Base-by-base conservation (phyloP, 2,329 filamentous ascomycete genomes). In the Coniochaeta hoffmannii region DNA sequence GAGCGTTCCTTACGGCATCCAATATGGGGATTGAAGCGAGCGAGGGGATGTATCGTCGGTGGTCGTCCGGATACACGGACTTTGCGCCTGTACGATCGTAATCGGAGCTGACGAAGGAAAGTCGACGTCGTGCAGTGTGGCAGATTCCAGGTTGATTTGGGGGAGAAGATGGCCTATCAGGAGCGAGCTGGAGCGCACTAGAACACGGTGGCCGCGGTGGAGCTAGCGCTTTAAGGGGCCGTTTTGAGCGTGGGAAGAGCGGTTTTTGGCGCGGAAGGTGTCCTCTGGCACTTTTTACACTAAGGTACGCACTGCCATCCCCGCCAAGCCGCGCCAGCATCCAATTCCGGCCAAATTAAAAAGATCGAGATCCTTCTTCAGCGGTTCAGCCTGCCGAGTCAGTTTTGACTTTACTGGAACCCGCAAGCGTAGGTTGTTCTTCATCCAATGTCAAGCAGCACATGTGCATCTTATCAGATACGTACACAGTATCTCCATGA, bases 41-140 rank as follows among this genome's bases (percentile, higher is more conserved):
- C 30, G 49, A 34, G 32, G 22, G 49, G 49, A 50, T 28, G 31
- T 4, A 28, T 17, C 3, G 31, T 4, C 15, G 19, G 49, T 51
- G 15, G 28, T 51, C 15, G 49, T 34, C 28, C 49, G 49, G 28
- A 51, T 34, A n/a, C 28, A 34, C 26, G 49, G 49, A 24, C 15
- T 31, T 51, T 22, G 49, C 28, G 24, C 26, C 28, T 34, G 30
- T 22, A 34, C 28, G 28, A 34, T 51, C 49, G 49, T 51, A 26
- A 32, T 34, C 26, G n/a, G 28, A 31, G 49, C 49, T 51, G 49
- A 51, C 24, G 49, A 51, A 51, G 49, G 49, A 32, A 17, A 51
- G 49, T 51, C 49, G 49, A 51, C 28, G 49, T 51, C 49, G 26
- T 22, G 28, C 28, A 51, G 49, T 19, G 17, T 51, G 31, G n/a